phyloP scores from a whole-genome alignment of 805 yeast species.

The Candida saitoana region DNA sequence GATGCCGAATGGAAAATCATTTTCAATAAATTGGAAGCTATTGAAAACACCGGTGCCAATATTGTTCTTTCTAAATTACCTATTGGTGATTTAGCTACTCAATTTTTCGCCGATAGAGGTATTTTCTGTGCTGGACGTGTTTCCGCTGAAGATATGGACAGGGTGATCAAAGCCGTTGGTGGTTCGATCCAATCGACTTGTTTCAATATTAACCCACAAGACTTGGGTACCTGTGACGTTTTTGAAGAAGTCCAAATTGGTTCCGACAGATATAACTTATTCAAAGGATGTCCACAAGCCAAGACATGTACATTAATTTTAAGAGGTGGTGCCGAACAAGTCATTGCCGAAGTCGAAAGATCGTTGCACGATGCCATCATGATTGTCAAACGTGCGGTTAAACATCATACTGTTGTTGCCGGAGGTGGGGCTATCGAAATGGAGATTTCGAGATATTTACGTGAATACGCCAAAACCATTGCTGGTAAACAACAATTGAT shows the following conservation, averaged over 20 bases:
- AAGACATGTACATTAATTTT: constrained; percentile 89
- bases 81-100: constrained; percentile 98
- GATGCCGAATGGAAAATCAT: constrained; percentile 99
- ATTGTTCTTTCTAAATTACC: constrained; percentile 92
- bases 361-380: constrained; percentile 96
- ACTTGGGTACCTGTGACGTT: constrained; percentile 76
- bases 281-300: constrained; percentile 88
- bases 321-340: constrained; percentile 98
- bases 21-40: constrained; percentile 76
- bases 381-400: constrained; percentile 94
- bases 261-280: constrained; percentile 88
- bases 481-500: constrained; percentile 96
- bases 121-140: constrained; percentile 98
- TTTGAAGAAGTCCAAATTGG: constrained; percentile 97
- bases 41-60: constrained; percentile 82
- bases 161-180: constrained; percentile 92
- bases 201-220: constrained; percentile 61
- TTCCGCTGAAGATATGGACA: constrained; percentile 79
- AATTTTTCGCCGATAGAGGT: constrained; percentile 92
- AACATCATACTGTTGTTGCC: constrained; percentile 83
- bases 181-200: constrained; percentile 78
- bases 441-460: constrained; percentile 85
- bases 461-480: constrained; percentile 81
- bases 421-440: constrained; percentile 99
- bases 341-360: constrained; percentile 95